Evolutionary conservation across 2,329 filamentous ascomycete genomes (phyloP), one percentile per base, ranked within the genome.

Genomic region (Aspergillus viridinutans): DNA sequence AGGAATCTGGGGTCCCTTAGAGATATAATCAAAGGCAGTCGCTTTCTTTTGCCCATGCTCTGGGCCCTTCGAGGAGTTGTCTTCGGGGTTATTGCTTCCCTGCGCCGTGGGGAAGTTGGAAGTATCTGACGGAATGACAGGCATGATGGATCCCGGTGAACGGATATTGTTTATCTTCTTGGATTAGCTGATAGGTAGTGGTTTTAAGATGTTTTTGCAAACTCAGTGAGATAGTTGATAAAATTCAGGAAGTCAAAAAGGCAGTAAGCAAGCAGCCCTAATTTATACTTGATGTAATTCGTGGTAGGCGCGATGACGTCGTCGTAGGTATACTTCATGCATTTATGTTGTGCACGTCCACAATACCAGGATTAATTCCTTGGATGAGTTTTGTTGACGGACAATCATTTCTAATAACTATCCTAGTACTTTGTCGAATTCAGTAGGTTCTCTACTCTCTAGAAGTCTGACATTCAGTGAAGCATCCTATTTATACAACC

Each of bases 1-100:
- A 26, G 79, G 70, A 49, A 80, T 76, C 29, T 76, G 71, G 38
- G 79, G 78, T 17, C 78, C 79, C 61, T 80, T 79, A 12, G 72
- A 72, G 21, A 74, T 52, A 54, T 71, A 61, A 52, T 77, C 71
- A 28, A 65, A 53, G 5, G 68, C 67, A 4, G 65, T 64, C 25
- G 74, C 69, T 56, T 75, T 75, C 52, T 69, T 68, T 57, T 74
- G 76, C 50, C 63, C 68, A 58, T 67, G 73, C 29, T 69, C 72
- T 55, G 60, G 52, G 45, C 58, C 60, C 23, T 52, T 54, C 10
- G 62, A 59, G 25, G 62, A 54, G 35, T 62, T 62, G 43, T 61
- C 60, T 42, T 59, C 48, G 28, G 52, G 38, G 50, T 65, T 61
- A 23, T 59, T 66, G 52, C 49, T 54, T 52, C 56, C 64, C 49